Evolutionary conservation across 2,329 filamentous ascomycete genomes (phyloP), one percentile per base, ranked within the genome.

Genomic region (Alternaria brassicicola): DNA sequence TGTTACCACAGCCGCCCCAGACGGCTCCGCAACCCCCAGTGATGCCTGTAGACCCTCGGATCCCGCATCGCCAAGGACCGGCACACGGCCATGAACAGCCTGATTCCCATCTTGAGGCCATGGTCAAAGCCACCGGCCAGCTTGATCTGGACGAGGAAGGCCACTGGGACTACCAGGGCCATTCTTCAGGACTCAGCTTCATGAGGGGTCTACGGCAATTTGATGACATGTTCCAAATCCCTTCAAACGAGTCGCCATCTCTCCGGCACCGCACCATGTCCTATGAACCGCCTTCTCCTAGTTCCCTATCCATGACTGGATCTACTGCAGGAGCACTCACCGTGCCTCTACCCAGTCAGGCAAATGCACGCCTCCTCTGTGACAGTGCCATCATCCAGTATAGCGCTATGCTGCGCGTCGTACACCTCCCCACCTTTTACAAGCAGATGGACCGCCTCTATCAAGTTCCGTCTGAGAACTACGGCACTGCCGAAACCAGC

Each of bases 131-230:
- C 39, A 92, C 94, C 3, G 95, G 94, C 33, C 91, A 93, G 73
- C 84, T 99, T 17, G 94, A 98, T 70, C 84, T 98, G 31, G 93
- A 96, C 69, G 94, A 98, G 67, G 88, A 89, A 68, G 94, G 94
- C 39, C 88, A 95, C 68, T 96, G 93, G 88, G 93, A 98, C 77
- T 99, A 97, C 70, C 92, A 96, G 72, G 95, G 95, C 46, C 90
- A 91, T 63, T 97, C 94, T 0, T 98, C 95, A 0, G 93, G 94
- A 3, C 85, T 93, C 41, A 92, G 94, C 62, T 99, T 97, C 75
- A 85, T 97, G 67, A 86, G 88, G 63, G 88, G 91, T 53, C 89
- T 99, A 85, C 91, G 96, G 70, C 90, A 97, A 71, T 91, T 97
- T 65, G 89, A 91, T 42, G 87, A 89, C 60, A 82, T 95, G 64